Base-by-base conservation (phyloP, 2,329 filamentous ascomycete genomes). In the Meredithiella fracta region DNA sequence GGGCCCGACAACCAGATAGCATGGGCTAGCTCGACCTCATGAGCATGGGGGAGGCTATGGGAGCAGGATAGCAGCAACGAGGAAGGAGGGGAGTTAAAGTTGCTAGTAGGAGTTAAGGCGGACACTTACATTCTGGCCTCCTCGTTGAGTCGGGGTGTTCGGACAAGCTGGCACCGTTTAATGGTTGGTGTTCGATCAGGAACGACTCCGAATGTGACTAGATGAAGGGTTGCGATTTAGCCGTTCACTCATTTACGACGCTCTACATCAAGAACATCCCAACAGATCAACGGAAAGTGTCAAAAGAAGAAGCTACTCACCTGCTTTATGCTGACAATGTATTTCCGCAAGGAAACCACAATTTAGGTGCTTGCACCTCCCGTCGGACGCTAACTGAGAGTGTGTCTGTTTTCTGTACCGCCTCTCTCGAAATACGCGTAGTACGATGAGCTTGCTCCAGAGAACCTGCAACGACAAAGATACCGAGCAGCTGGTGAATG, bases 91-190 rank as follows among this genome's bases (percentile, higher is more conserved):
- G 25, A 37, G 34, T 53, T 57, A 22, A 49, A 53, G 54, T 53
- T 57, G 31, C 50, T 51, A 50, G 20, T n/a, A n/a, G 17, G 40
- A 17, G 29, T 22, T 44, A 44, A 44, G 8, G 38, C 56, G 38
- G 37, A 50, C 56, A 60, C 59, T 59, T 56, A 60, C 59, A 59
- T 55, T 59, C 44, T 57, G 57, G 37, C 40, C 23, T 38, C 56
- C 49, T n/a, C n/a, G n/a, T 53, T 59, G 55, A 34, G 57, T 53
- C 59, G 59, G 56, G 53, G 57, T 54, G 54, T 29, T 37, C 15
- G 3, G 15, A n/a, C 7, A n/a, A 44, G 40, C 40, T 22, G 8
- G 8, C 2, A 44, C 20, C 40, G 11, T n/a, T 44, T 44, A 7
- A n/a, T 17, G 15, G 17, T 8, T n/a, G 17, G 15, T 4, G n/a